Conservation (phyloP, 2,329 filamentous ascomycete species). For the Diaporthe helianthi region DNA sequence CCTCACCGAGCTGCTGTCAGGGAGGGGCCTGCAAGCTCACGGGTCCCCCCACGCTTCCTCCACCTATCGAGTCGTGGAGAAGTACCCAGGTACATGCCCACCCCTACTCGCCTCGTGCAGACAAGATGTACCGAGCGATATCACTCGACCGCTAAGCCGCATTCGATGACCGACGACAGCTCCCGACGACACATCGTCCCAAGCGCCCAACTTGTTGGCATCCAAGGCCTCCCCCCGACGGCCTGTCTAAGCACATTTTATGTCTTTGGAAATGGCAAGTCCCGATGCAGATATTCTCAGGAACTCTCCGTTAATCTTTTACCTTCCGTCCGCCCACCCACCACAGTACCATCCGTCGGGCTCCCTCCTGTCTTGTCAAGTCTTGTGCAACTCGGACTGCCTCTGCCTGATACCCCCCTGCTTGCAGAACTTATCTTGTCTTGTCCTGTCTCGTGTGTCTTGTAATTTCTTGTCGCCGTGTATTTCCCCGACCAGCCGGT, state of each 20-base stretch:
- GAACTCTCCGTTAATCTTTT: constrained; percentile 13
- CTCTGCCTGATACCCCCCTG: constrained; percentile 25
- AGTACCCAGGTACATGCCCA: background rate
- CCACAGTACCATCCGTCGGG: background rate
- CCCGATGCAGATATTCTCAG: background rate
- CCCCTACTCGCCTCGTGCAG: background rate
- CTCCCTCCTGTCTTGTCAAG: background rate
- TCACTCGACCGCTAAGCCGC: constrained; percentile 5
- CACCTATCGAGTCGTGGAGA: background rate
- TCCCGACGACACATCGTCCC: constrained; percentile 20
- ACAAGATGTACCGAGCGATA: background rate
- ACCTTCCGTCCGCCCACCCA: background rate
- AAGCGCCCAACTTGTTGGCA: background rate
- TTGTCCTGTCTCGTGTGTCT: constrained; percentile 10
- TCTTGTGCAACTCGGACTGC: constrained; percentile 16
- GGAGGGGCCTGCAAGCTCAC: background rate
- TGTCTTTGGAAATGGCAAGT: background rate
- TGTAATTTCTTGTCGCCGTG: constrained; percentile 13
- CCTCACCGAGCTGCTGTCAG: constrained; percentile 11
- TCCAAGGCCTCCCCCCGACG: background rate
- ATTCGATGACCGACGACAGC: constrained; percentile 18
- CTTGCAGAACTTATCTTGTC: background rate
- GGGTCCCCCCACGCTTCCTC: background rate
- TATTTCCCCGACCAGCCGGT: constrained; percentile 5
- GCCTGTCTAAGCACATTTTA: background rate